These are phyloP conservation scores for Rhizopogon vesiculosus DNA, from an alignment of 768 basidiomycete genomes.

Conservation along the genomic window DNA sequence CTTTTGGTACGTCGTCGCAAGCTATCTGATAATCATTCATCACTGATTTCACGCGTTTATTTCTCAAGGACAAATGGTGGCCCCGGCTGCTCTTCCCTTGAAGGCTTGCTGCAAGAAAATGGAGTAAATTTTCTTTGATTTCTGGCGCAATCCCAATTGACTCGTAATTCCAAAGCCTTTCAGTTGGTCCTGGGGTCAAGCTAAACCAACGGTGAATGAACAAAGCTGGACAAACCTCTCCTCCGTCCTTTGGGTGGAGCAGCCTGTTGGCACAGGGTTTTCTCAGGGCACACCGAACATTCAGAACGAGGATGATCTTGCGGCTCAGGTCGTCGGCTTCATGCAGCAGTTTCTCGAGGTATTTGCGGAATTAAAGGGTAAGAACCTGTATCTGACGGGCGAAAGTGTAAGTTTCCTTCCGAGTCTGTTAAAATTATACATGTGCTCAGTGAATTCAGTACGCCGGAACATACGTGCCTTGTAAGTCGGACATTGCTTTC, in stretches of 20 bases:
- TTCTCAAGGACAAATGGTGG: conserved; percentile 71
- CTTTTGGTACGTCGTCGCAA: conserved; percentile 47
- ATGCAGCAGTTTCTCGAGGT: conserved; percentile 72
- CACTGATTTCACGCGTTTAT: too few relatives aligned
- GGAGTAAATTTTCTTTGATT: conserved; percentile 41
- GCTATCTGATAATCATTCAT: too few relatives aligned
- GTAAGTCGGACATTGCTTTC: conserved; percentile 27
- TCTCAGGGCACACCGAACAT: conserved; percentile 66
- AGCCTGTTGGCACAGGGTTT: conserved; percentile 77
- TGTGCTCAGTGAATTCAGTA: conserved; percentile 38
- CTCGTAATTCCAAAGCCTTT: conserved; percentile 44
- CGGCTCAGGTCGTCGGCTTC: conserved; percentile 51
- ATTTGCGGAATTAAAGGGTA: conserved; percentile 69
- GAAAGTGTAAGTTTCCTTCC: conserved; percentile 55
- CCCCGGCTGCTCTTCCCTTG: conserved; percentile 70
- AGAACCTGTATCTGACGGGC: conserved; percentile 65
- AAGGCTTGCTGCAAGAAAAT: conserved; percentile 70
- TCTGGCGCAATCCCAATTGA: conserved; percentile 10
- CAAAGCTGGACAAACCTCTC: conserved; percentile 79
- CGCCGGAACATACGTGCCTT: conserved; percentile 63
- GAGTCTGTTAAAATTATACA: not conserved
- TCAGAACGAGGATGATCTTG: conserved; percentile 51
- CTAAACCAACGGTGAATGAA: conserved; percentile 57
- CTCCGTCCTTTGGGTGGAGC: conserved; percentile 70
- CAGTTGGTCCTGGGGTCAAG: conserved; percentile 59